Evolutionary conservation across 2,329 filamentous ascomycete species (phyloP).

Genomic region (Fusarium equiseti): DNA sequence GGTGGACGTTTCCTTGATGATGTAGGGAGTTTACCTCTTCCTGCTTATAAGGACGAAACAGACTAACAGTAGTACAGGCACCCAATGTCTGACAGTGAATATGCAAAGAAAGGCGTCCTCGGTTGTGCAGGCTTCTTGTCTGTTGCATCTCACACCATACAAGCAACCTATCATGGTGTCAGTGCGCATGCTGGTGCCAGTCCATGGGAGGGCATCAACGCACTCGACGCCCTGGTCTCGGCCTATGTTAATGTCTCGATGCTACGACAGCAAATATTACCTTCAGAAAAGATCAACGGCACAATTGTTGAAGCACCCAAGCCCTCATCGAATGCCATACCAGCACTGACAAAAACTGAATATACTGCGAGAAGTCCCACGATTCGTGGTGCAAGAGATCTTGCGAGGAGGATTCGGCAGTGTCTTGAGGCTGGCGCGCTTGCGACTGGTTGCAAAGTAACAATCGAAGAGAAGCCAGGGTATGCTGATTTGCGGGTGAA

Average conservation of each 20-base stretch:
- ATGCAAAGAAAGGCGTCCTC: not conserved
- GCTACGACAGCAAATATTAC: conserved; percentile 21
- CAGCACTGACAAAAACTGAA: not conserved
- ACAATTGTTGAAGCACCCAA: conserved; percentile 23
- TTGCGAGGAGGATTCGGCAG: not conserved
- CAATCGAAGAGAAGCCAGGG: not conserved
- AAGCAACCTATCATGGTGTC: not conserved
- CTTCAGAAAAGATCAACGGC: conserved; percentile 11
- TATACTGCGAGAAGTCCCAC: conserved; percentile 4
- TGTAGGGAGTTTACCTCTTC: not conserved
- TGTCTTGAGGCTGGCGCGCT: conserved; percentile 18
- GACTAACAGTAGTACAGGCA: conserved; percentile 1
- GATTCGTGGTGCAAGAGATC: not conserved
- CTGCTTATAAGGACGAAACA: not conserved
- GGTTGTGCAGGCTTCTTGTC: not conserved
- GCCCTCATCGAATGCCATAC: not conserved
- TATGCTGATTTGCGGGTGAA: conserved; percentile 13
- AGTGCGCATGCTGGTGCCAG: conserved; percentile 16
- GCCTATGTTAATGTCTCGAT: conserved; percentile 14
- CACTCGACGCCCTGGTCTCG: conserved; percentile 13
- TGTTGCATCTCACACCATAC: not conserved
- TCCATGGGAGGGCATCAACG: conserved; percentile 26
- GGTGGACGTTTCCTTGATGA: conserved; percentile 14
- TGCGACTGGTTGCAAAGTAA: conserved; percentile 13
- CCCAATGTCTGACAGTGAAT: conserved; percentile 9